Base-by-base conservation (phyloP, 1,284 basidiomycete species). In the Puccinia triticina region DNA sequence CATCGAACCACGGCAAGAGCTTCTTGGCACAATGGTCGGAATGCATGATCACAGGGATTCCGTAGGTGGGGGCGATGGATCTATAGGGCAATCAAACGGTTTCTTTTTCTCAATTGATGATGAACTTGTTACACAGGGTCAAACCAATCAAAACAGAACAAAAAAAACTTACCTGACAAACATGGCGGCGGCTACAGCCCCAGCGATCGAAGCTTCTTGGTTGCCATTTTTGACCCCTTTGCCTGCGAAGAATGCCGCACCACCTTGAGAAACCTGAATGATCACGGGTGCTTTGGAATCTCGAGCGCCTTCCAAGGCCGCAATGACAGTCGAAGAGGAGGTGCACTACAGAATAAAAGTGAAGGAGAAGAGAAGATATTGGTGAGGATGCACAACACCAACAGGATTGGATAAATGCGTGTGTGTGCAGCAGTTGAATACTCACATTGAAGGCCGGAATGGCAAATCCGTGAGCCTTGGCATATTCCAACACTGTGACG, bases 21-120 rank as follows among this genome's bases (percentile, higher is more conserved):
- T 99, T 99, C 88, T 97, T 90, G 73, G 97, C 97, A 87, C 97
- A 99, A 90, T 99, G 97, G 89, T 99, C 97, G 84, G 94, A 94
- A 92, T 99, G 97, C 87, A 99, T 90, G 84, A 99, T 91, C 86
- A 99, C 97, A 85, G 97, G 97, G 84, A 87, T 84, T 53, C 87
- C 86, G 84, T 87, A 87, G 34, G 83, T 57, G 40, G 81, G 81
- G n/a, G 81, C 81, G 34, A 82, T 82, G n/a, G 81, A 57, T 53
- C 81, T 82, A 69, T 0, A 55, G 34, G 29, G 71, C 43, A 64
- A 46, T 29, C 21, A 61, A 59, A 10, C 53, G 11, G 12, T 48
- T 23, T 18, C 29, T 53, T 12, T 29, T 46, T n/a, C 43, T 10
- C 2, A 37, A 12, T 23, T 11, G 23, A n/a, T 37, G 12, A 23